phyloP scores from a whole-genome alignment of 148 eudicot genomes.

The Camellia lanceoleosa region DNA sequence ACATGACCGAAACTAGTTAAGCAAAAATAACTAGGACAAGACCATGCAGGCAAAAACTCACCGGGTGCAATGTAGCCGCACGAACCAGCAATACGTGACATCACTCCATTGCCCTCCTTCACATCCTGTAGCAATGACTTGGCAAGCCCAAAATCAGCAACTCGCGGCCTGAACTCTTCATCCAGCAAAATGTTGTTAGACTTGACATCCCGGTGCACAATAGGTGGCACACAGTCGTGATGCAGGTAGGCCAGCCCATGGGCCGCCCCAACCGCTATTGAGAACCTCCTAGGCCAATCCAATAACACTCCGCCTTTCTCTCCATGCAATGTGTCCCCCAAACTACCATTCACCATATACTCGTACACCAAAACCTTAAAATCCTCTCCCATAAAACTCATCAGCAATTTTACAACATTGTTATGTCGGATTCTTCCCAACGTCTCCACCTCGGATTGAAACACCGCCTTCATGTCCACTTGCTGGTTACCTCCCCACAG shows the following conservation, averaged over 20 bases:
- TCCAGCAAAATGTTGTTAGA: constrained; percentile 69
- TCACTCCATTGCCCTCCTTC: constrained; percentile 27
- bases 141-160: constrained; percentile 87
- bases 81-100: constrained; percentile 73
- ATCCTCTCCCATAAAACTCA: constrained; percentile 51
- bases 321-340: constrained; percentile 63
- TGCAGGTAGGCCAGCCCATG: constrained; percentile 71
- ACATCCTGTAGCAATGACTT: constrained; percentile 35
- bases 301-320: constrained; percentile 41
- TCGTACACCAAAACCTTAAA: constrained; percentile 56
- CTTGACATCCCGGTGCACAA: constrained; percentile 71
- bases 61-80: constrained; percentile 85
- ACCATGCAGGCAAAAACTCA: constrained; percentile 17
- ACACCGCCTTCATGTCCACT: constrained; percentile 33
- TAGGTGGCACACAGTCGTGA: constrained; percentile 61
- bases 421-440: constrained; percentile 58
- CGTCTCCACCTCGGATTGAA: constrained; percentile 59
- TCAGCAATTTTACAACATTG: constrained; percentile 58
- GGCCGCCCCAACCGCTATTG: constrained; percentile 64
- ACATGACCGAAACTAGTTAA: not conserved
- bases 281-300: constrained; percentile 54
- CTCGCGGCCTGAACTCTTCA: constrained; percentile 47
- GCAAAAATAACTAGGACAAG: not conserved
- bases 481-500: constrained; percentile 31
- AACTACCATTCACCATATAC: constrained; percentile 68